Base-by-base conservation (phyloP, 139 green algal genomes). In the Chlamydomonas eustigma region DNA sequence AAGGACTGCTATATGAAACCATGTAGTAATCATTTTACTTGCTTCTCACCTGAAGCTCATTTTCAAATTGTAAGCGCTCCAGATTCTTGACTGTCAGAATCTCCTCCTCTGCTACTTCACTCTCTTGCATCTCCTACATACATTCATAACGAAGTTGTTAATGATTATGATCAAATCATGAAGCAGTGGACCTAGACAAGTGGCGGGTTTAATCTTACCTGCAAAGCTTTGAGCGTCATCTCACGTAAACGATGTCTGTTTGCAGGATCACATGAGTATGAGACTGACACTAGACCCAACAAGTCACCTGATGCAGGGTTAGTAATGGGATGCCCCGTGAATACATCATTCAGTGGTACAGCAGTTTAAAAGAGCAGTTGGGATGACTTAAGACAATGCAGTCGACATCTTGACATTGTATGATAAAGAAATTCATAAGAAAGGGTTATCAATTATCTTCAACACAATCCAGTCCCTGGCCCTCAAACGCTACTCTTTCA, bases 261-360 rank as follows among this genome's bases (percentile, higher is more conserved):
- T 44, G 78, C 81, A 0, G 93, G 93, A 79, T 91, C 90, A 80
- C 93, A 97, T 3, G 82, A 89, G 81, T 97, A 97, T 35, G 63
- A 76, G 70, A 97, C 86, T 36, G 85, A 85, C 39, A 97, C 68
- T 65, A 96, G 91, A 1, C 91, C 92, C 37, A 50, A 3, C 34
- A 39, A 28, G 35, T 52, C 36, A 73, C 80, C 87, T 1, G 70
- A 18, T n/a, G n/a, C n/a, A n/a, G n/a, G n/a, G n/a, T n/a, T n/a
- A n/a, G n/a, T n/a, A n/a, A n/a, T n/a, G n/a, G n/a, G n/a, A n/a
- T n/a, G n/a, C n/a, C n/a, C n/a, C n/a, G n/a, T n/a, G n/a, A n/a
- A n/a, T n/a, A n/a, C n/a, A n/a, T n/a, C n/a, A n/a, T n/a, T n/a
- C n/a, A n/a, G n/a, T n/a, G n/a, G n/a, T n/a, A n/a, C n/a, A n/a